Conservation (phyloP, 805 yeast species). For the Lachancea lanzarotensis region DNA sequence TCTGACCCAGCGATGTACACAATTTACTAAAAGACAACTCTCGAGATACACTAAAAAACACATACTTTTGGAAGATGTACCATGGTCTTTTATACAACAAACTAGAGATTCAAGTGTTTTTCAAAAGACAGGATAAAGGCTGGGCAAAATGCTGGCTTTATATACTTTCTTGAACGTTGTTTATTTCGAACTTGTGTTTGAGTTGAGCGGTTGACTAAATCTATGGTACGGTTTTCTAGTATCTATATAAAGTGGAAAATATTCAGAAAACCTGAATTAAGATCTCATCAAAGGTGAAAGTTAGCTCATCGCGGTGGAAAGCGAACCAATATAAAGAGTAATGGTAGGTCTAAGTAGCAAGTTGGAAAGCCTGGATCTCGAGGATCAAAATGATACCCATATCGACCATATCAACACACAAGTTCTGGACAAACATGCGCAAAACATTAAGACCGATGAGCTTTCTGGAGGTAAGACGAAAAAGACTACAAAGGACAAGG, state of each 20-base stretch:
- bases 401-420: slow-evolving; percentile 37
- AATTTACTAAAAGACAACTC: no score
- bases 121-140: no score
- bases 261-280: background rate
- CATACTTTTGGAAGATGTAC: slow-evolving; percentile 3
- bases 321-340: background rate
- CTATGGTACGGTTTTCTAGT: no score
- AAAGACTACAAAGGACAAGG: slow-evolving; percentile 65
- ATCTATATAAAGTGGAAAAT: no score
- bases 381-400: slow-evolving; percentile 6
- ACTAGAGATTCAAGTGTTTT: no score
- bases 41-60: background rate
- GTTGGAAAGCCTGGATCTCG: slow-evolving; percentile 15
- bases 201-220: no score
- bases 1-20: no score
- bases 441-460: slow-evolving; percentile 58
- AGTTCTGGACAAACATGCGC: slow-evolving; percentile 56
- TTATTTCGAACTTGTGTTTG: no score
- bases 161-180: no score
- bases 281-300: background rate
- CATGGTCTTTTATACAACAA: background rate
- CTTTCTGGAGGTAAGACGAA: slow-evolving; percentile 50
- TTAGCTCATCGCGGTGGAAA: slow-evolving; percentile 1
- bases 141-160: background rate
- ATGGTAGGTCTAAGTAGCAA: slow-evolving; percentile 21